Evolutionary conservation across 2,329 filamentous ascomycete genomes (phyloP).

Genomic region (Diaporthe vexans): DNA sequence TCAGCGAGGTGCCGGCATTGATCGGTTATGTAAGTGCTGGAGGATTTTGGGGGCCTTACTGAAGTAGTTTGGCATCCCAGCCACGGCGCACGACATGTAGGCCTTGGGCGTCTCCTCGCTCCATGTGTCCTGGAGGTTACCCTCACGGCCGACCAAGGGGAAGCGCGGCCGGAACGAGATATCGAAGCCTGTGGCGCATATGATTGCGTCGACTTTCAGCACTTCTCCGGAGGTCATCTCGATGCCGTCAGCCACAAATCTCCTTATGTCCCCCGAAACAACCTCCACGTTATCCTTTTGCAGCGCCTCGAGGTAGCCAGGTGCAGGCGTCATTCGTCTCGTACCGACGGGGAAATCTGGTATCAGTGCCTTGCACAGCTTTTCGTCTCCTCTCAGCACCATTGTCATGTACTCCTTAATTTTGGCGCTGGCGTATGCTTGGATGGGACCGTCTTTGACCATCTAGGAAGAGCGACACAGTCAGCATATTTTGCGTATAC

Average conservation of each 20-base stretch:
- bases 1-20: constrained; percentile 17
- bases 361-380: constrained; percentile 65
- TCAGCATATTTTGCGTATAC: constrained; percentile 11
- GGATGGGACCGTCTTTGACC: constrained; percentile 56
- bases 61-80: constrained; percentile 69
- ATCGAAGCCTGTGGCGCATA: constrained; percentile 72
- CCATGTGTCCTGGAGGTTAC: constrained; percentile 66
- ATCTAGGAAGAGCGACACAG: constrained; percentile 47
- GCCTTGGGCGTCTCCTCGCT: constrained; percentile 58
- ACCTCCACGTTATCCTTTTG: constrained; percentile 63
- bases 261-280: constrained; percentile 59
- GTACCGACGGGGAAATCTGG: constrained; percentile 64
- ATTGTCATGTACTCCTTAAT: constrained; percentile 62
- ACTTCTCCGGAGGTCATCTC: constrained; percentile 62
- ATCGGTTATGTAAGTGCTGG: background rate
- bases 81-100: constrained; percentile 68
- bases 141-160: constrained; percentile 62
- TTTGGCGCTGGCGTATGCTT: constrained; percentile 57
- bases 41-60: constrained; percentile 53
- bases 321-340: constrained; percentile 64
- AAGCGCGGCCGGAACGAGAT: constrained; percentile 66
- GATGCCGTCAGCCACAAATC: constrained; percentile 63
- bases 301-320: constrained; percentile 63
- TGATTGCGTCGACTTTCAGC: constrained; percentile 67
- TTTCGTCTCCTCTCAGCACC: constrained; percentile 61